A percentile compares a stretch with the other conserved stretches of the same genome.
phyloP scores from a whole-genome alignment of 1,284 basidiomycete genomes.

The Bothia castanella region DNA sequence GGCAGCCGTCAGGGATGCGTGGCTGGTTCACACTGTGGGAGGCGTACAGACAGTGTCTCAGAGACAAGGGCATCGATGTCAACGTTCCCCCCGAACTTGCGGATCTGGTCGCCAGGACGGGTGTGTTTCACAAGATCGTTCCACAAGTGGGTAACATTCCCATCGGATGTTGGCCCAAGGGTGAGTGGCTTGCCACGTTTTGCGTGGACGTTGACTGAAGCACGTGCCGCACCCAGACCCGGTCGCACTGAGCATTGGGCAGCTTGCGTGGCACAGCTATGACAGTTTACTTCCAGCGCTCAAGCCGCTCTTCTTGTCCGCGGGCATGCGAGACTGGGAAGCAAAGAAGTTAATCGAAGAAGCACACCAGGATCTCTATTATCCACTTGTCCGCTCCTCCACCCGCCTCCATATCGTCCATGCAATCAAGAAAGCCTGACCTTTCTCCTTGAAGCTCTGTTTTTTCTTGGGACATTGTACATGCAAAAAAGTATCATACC shows the following conservation, averaged over 20 bases:
- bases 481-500: conserved; percentile 27
- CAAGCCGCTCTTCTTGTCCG: conserved; percentile 52
- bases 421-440: conserved; percentile 43
- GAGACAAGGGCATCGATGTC: conserved; percentile 49
- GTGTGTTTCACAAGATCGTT: conserved; percentile 49
- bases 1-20: conserved; percentile 40
- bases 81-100: conserved; percentile 52
- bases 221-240: conserved; percentile 26
- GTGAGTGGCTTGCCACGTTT: conserved; percentile 28
- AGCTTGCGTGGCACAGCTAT: conserved; percentile 66
- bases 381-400: conserved; percentile 49
- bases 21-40: conserved; percentile 64
- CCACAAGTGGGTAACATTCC: conserved; percentile 51
- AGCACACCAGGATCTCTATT: conserved; percentile 63
- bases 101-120: conserved; percentile 43
- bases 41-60: conserved; percentile 51
- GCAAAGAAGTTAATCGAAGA: conserved; percentile 53
- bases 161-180: conserved; percentile 58
- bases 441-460: conserved; percentile 39
- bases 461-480: conserved; percentile 27
- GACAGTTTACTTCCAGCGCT: conserved; percentile 60
- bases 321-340: conserved; percentile 48
- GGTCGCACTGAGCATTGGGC: conserved; percentile 53
- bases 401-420: conserved; percentile 56
- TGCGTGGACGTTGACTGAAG: conserved; percentile 3